These are phyloP conservation scores for Podosphaera fusca DNA, from an alignment of 2,329 filamentous ascomycete species.

Conservation along the genomic window DNA sequence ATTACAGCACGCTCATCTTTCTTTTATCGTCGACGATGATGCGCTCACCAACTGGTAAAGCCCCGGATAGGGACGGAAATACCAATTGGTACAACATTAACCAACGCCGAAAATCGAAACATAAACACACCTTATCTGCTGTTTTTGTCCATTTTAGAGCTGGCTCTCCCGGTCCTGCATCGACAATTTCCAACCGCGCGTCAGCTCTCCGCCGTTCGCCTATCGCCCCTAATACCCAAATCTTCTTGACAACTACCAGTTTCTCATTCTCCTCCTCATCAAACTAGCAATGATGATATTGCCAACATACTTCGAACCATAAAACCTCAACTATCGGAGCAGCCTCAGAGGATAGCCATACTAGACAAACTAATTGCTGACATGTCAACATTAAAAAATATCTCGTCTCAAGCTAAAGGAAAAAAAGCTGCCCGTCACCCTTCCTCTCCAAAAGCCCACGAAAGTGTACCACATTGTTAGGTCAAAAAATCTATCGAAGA, in stretches of 20 bases:
- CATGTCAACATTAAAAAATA: background rate
- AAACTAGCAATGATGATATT: background rate
- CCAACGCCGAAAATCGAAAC: background rate
- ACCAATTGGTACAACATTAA: background rate
- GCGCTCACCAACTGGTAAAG: background rate
- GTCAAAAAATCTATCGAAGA: background rate
- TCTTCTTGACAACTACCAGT: background rate
- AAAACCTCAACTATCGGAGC: background rate
- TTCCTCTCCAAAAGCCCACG: background rate
- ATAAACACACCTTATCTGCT: background rate
- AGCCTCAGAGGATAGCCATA: background rate
- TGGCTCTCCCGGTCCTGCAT: background rate
- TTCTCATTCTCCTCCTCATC: background rate
- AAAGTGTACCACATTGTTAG: background rate
- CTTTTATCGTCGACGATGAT: background rate
- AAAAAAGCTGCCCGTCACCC: background rate
- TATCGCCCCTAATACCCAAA: background rate
- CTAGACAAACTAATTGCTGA: background rate
- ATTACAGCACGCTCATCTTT: background rate
- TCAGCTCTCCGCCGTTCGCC: background rate
- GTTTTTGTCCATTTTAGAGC: background rate
- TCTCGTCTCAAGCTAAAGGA: background rate
- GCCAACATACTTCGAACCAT: background rate
- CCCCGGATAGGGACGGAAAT: background rate
- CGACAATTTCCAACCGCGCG: background rate